These are phyloP conservation scores for Pyricularia sp. DNA, from an alignment of 2,329 filamentous ascomycete species.

Conservation along the genomic window DNA sequence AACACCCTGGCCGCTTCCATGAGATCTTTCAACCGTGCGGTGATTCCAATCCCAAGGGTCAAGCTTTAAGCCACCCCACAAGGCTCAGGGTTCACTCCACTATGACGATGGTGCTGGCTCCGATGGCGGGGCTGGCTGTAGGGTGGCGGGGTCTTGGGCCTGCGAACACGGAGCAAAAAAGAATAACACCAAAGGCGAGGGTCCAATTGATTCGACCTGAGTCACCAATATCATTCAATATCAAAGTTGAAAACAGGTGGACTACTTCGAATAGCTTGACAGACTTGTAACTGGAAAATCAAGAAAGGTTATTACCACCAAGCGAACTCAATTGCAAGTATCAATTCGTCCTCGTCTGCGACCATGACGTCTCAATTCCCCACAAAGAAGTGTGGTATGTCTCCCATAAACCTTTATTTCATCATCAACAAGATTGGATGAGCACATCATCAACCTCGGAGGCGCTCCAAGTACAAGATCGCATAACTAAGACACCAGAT, in stretches of 20 bases:
- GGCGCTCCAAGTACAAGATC: neutral
- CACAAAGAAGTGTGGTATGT: conserved; percentile 15
- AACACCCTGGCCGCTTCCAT: neutral
- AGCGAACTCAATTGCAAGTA: neutral
- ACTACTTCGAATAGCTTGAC: neutral
- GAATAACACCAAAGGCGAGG: neutral
- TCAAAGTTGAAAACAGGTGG: neutral
- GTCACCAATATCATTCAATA: neutral
- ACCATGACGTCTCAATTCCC: conserved; percentile 11
- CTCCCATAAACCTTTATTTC: neutral
- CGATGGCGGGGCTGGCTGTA: neutral
- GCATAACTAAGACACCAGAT: neutral
- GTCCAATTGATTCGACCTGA: neutral
- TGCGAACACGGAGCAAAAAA: neutral
- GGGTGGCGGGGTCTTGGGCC: neutral
- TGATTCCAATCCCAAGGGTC: neutral
- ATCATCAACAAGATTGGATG: neutral
- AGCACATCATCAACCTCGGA: neutral
- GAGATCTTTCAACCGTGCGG: neutral
- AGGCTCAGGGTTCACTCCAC: neutral
- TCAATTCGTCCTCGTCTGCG: no score
- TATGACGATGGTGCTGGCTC: neutral
- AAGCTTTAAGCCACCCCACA: neutral
- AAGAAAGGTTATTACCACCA: neutral
- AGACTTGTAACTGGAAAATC: neutral